Base-by-base conservation (phyloP, 2,329 filamentous ascomycete genomes). In the Niveomyces coronatus region DNA sequence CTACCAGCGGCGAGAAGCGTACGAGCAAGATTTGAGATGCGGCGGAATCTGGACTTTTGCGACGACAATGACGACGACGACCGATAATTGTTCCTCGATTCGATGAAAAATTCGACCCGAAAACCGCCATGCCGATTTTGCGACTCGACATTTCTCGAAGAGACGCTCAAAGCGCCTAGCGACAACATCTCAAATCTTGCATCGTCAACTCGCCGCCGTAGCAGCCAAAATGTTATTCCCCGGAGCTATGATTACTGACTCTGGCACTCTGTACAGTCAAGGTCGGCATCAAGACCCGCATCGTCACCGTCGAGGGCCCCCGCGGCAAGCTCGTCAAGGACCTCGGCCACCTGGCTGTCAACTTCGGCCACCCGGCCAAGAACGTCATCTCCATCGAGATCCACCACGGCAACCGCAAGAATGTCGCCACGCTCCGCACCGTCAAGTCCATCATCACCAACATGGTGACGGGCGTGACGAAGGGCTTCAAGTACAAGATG, bases 401-500 rank as follows among this genome's bases (percentile, higher is more conserved):
- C 63, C 93, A 98, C 82, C 91, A 98, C 71, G 91, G 91, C 65
- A 77, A 76, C 63, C 86, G 91, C 73, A 98, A 98, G 82, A 89
- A 86, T 67, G 84, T 98, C 63, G 91, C 91, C 62, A 85, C 89
- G 55, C 87, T 98, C 69, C 87, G 91, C 60, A 98, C 91, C 61
- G 91, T 98, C 73, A 86, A 87, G 63, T 89, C 89, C 52, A 70
- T 96, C 70, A 94, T 98, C 78, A 85, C 93, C 79, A 98, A 98
- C 83, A 67, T 98, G 72, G 85, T 98, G 69, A 81, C 88, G 59
- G 91, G 91, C 68, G 91, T 98, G 54, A 98, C 91, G 67, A 94
- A 89, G 77, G 91, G 91, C 56, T 98, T 83, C 85, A 93, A 93
- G 76, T 98, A 98, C 84, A 98, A 98, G 85, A 96, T 98, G 89